Evolutionary conservation across 2,329 filamentous ascomycete species (phyloP), one percentile per base, ranked within the genome.

Genomic region (Thyridium curvatum): DNA sequence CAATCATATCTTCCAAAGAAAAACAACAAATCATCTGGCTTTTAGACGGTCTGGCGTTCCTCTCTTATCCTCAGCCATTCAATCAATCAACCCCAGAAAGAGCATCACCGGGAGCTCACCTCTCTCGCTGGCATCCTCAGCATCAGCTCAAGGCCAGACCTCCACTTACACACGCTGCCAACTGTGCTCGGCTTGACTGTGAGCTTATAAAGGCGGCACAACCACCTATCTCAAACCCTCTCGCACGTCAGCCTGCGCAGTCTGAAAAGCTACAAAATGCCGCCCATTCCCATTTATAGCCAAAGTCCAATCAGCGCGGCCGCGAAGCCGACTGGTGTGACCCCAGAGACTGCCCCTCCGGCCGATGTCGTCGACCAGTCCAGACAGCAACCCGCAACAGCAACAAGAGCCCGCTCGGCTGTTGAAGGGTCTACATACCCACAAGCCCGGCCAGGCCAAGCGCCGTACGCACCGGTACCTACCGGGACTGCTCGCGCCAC

Each of bases 261-360:
- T n/a, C n/a, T n/a, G n/a, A n/a, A n/a, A 26, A 36, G 15, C 26
- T 15, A 42, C 52, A 62, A 34, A n/a, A 82, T 82, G 77, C 67
- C 77, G 35, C 69, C 76, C n/a, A 71, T 82, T 44, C 73, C 71
- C 35, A 69, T 81, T 32, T 77, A 79, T 57, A 71, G 68, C 29
- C 58, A 71, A 39, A 78, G 74, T 54, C 77, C 78, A 34, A 78
- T 82, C 55, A 72, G 65, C 49, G 69, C 72, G 30, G 61, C 69
- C 41, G n/a, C n/a, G n/a, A 79, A 77, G 58, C 64, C 74, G 35
- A 62, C 64, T 13, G 71, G 64, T 26, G 52, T 60, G 32, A 72
- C 71, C 15, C 66, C 72, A 18, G 56, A 72, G 46, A 77, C 71
- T 13, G 55, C 55, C 8, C 43, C 57, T 36, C 46, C 43, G 44